Base-by-base conservation (phyloP, 345 rosid genomes). In the Populus simonii region DNA sequence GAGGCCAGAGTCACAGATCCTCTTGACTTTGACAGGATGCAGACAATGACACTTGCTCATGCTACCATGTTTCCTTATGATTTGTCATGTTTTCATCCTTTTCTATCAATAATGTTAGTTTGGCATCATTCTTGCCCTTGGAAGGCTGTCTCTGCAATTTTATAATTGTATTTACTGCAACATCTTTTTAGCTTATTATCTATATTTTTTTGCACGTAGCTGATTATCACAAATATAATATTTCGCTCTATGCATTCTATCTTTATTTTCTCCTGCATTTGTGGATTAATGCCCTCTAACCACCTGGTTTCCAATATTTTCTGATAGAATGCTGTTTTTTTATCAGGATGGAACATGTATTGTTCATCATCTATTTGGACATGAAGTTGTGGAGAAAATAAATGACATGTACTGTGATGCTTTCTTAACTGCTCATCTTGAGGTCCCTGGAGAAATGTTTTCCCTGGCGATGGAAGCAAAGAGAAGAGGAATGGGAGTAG, bases 361-460 rank as follows among this genome's bases (percentile, higher is more conserved):
- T 33, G 99, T 96, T 59, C 99, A 96, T 82, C 93, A 96, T 85
- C 94, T 93, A 72, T 96, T 96, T 79, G 94, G 97, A 51, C 89
- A 89, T 74, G 99, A 96, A 83, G 97, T 93, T 45, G 98, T 96
- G 71, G 89, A 89, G 83, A 89, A 83, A 87, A 91, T 96, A 80
- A 91, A 88, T 76, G 93, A 92, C 71, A 88, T 92, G 93, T 89
- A 96, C 71, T 89, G 92, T 62, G 98, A 96, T 68, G 95, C 99
- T 78, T 93, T 90, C 80, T 89, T 96, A 71, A 96, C 97, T 8
- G 99, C 98, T 9, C 99, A 96, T 78, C 91, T 96, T 8, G 95
- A 96, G 85, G 98, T 93, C 79, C 99, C 99, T 22, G 98, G 98
- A 76, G 99, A 96, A 88, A 96, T 96, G 99, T 93, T 96, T 84